Evolutionary conservation across 2,329 filamentous ascomycete genomes (phyloP).

Genomic region (Lasiodiplodia gonubiensis): DNA sequence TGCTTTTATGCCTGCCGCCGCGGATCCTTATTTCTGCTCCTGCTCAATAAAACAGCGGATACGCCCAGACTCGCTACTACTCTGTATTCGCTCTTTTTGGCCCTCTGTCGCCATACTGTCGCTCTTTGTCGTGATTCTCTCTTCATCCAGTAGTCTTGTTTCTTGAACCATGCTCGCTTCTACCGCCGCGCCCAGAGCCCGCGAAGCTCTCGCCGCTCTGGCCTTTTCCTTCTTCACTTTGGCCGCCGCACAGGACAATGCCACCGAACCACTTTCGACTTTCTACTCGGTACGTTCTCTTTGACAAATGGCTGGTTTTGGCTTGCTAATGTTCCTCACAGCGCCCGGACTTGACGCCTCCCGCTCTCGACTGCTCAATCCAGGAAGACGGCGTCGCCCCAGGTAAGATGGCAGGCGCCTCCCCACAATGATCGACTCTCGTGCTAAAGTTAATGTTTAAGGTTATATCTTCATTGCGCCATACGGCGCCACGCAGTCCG

Average conservation of each 20-base stretch:
- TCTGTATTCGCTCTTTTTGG: slow-evolving; percentile 20
- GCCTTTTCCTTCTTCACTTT: slow-evolving; percentile 21
- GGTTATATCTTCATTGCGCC: slow-evolving; percentile 60
- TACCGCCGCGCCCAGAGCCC: slow-evolving; percentile 3
- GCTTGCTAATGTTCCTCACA: background rate
- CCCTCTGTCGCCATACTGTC: slow-evolving; percentile 14
- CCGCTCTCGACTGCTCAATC: slow-evolving; percentile 34
- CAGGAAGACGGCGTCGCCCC: slow-evolving; percentile 29
- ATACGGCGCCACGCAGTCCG: slow-evolving; percentile 56
- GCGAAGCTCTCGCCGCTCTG: slow-evolving; percentile 7
- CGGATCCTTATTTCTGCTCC: slow-evolving; percentile 25
- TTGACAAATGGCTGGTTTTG: background rate
- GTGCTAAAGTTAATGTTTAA: slow-evolving; percentile 9
- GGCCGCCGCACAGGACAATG: slow-evolving; percentile 23
- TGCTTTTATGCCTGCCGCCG: slow-evolving; percentile 13
- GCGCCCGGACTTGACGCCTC: slow-evolving; percentile 36
- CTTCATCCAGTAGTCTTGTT: background rate
- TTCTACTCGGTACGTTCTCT: slow-evolving; percentile 31
- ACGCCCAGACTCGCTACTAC: slow-evolving; percentile 4
- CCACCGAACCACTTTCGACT: slow-evolving; percentile 32
- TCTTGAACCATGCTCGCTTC: slow-evolving; percentile 11
- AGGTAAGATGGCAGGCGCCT: slow-evolving; percentile 11
- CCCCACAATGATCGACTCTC: slow-evolving; percentile 7
- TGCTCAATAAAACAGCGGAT: slow-evolving; percentile 9
- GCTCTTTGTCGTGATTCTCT: slow-evolving; percentile 20